Base-by-base conservation (phyloP, 305 asterid species). In the Salvia sclarea region DNA sequence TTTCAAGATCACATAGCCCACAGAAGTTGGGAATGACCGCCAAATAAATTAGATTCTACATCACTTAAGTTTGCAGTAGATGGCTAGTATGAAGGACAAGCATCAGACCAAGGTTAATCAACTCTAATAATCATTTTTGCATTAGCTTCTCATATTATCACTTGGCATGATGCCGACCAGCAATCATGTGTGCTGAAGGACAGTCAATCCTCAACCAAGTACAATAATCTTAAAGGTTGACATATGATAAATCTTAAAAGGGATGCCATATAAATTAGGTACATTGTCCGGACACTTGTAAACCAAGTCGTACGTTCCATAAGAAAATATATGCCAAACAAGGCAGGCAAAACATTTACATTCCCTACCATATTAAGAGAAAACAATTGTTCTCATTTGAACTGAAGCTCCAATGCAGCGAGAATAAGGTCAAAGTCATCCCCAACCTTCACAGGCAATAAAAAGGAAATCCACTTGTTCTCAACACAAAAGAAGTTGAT, bases 391-490 rank as follows among this genome's bases (percentile, higher is more conserved):
- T 71, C 85, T 84, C 89, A 90, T 81, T 81, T 76, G 78, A 77
- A 85, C 78, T 77, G 93, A 79, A 79, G 97, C 95, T 89, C 93
- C 97, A 80, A 86, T 68, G 91, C 95, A 88, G 90, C 86, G 76
- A 86, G 90, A 86, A 83, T 84, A 80, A 81, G 88, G 81, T 81
- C 92, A 91, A 84, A 80, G 83, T 81, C 88, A 75, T 90, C 90
- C 92, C 76, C 91, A 82, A 86, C 97, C 96, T 88, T 91, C 96
- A 88, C 72, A 86, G 86, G 87, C 97, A 88, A 91, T 80, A 84
- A 78, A 85, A 88, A 91, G 82, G 88, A 85, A 88, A 86, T 77
- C 88, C 88, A 80, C 83, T 84, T 83, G 86, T 86, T 88, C 85
- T 84, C 86, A 86, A 86, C 82, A 91, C 77, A 80, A 76, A 79